Base-by-base conservation (phyloP, 78 protist genomes). In the Anaeramoeba flamelloides region DNA sequence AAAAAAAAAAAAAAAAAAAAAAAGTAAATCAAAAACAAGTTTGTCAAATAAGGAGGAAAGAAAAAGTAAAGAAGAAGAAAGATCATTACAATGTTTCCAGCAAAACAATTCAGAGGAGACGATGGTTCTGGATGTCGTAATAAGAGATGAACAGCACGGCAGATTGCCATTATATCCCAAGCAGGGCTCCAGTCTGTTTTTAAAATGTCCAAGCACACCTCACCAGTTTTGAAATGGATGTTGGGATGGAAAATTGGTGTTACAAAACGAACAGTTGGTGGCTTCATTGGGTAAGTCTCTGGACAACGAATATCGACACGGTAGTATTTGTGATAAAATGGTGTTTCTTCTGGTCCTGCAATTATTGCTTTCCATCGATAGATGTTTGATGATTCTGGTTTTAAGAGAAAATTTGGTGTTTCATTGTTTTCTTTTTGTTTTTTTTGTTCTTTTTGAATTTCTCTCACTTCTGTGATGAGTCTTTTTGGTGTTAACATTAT, bases 311-410 rank as follows among this genome's bases (percentile, higher is more conserved):
- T 53, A 26, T 8, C 8, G 8, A 53, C 17, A 8, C 17, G 34
- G 17, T 26, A 53, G 17, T 53, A 26, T 53, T 17, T 17, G 17
- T 53, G 8, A 26, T 53, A 26, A 53, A 53, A 53, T 53, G 69
- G 69, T 26, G 69, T 53, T 53, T 53, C 69, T 26, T 53, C 69
- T 53, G 69, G 69, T 53, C 69, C 69, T 53, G 8, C 17, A 26
- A 53, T 26, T 53, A 53, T 53, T 53, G 69, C 69, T 53, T 53
- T 53, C 69, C 69, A 53, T n/a, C n/a, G n/a, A n/a, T n/a, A n/a
- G n/a, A n/a, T n/a, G n/a, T n/a, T n/a, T n/a, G n/a, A n/a, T n/a
- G n/a, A n/a, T n/a, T n/a, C n/a, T n/a, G n/a, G n/a, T n/a, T n/a
- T n/a, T n/a, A n/a, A n/a, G n/a, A n/a, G n/a, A n/a, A n/a, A n/a